phyloP scores from a whole-genome alignment of 2,329 filamentous ascomycete species.

The Lasiodiplodia gonubiensis region DNA sequence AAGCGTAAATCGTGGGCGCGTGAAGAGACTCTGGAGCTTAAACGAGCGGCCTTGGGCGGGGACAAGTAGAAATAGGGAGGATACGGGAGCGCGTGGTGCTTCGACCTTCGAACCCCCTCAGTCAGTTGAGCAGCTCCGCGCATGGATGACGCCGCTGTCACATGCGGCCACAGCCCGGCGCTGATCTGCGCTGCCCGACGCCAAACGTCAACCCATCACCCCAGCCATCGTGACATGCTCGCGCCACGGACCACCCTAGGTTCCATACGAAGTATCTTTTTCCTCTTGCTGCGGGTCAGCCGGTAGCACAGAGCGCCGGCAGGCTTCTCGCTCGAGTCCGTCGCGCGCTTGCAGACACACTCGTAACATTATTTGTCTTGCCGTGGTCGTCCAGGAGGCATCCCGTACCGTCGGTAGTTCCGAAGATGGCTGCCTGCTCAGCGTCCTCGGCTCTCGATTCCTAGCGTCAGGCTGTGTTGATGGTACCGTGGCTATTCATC shows the following conservation, averaged over 20 bases:
- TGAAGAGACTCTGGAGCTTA: background rate
- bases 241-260: background rate
- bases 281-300: background rate
- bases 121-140: background rate
- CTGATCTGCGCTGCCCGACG: slow-evolving; percentile 19
- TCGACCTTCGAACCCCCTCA: slow-evolving; percentile 12
- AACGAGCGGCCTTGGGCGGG: slow-evolving; percentile 5
- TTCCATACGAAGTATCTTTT: background rate
- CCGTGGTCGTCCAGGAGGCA: background rate
- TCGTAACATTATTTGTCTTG: slow-evolving; percentile 4
- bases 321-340: background rate
- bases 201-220: slow-evolving; percentile 12
- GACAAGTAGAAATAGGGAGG: slow-evolving; percentile 24
- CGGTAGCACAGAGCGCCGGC: background rate
- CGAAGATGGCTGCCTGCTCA: background rate
- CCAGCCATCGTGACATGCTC: slow-evolving; percentile 7
- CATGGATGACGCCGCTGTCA: slow-evolving; percentile 24
- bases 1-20: background rate
- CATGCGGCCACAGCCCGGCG: slow-evolving; percentile 4
- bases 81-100: slow-evolving; percentile 19
- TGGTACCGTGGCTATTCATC: background rate
- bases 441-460: background rate
- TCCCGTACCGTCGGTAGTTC: background rate
- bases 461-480: background rate
- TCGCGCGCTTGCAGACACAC: background rate